phyloP scores from a whole-genome alignment of 2,329 filamentous ascomycete genomes.

The Colletotrichum scovillei region DNA sequence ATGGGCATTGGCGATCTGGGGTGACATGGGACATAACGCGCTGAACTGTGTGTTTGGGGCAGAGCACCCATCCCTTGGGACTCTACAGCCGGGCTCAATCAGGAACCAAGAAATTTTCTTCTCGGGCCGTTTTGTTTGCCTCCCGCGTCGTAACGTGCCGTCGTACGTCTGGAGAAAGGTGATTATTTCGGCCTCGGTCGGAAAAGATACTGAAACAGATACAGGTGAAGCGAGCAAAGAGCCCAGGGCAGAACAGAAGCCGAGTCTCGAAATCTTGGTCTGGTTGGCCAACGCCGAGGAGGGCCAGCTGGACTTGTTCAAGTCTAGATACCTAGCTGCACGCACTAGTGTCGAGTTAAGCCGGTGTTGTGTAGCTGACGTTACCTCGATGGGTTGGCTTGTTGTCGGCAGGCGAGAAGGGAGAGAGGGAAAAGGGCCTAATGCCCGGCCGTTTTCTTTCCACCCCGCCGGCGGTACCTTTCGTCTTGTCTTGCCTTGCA shows the following conservation, averaged over 20 bases:
- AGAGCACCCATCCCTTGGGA: not conserved
- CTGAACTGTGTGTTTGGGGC: not conserved
- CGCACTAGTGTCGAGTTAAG: not conserved
- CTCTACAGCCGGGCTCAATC: not conserved
- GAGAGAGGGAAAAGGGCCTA: slow-evolving; percentile 3
- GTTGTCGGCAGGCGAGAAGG: not conserved
- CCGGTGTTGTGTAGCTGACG: not conserved
- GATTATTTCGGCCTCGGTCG: not conserved
- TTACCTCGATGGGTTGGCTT: not conserved
- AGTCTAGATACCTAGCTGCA: not conserved
- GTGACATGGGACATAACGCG: not conserved
- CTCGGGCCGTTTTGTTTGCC: not conserved
- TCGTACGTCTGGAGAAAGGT: not conserved
- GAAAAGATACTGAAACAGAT: not conserved
- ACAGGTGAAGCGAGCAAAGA: not conserved
- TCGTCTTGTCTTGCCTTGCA: not conserved
- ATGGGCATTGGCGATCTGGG: not conserved
- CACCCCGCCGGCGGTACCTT: not conserved
- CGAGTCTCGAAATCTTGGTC: not conserved
- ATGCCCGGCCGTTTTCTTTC: slow-evolving; percentile 21
- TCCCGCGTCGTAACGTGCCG: not conserved
- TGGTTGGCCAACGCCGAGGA: not conserved
- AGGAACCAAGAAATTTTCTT: not conserved
- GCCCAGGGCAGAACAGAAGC: not conserved
- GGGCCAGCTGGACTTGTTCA: not conserved